Evolutionary conservation across 345 rosid species (phyloP).

Genomic region (Citrus maxima): DNA sequence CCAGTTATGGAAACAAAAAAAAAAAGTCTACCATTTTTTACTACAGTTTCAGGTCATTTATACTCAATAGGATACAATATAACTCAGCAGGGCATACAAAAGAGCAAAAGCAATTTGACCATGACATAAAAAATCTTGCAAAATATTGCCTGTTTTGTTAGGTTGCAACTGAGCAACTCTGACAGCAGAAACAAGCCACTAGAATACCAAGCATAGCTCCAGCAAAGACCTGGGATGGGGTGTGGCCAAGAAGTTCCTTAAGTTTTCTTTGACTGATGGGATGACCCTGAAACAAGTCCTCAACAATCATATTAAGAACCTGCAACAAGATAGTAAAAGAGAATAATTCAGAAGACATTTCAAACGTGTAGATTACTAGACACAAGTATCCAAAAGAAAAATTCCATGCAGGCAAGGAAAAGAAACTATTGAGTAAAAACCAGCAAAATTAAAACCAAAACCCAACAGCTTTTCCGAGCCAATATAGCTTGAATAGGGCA

Average conservation of each 20-base stretch:
- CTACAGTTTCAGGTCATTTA: background rate
- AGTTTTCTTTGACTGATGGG: slow-evolving; percentile 91
- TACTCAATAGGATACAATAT: background rate
- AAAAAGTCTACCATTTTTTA: background rate
- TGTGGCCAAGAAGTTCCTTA: slow-evolving; percentile 90
- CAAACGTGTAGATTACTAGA: background rate
- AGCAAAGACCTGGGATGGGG: slow-evolving; percentile 83
- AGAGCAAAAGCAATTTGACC: slow-evolving; percentile 10
- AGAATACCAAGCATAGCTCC: slow-evolving; percentile 82
- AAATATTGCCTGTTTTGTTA: slow-evolving; percentile 29
- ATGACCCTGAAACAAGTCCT: slow-evolving; percentile 90
- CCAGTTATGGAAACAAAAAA: background rate
- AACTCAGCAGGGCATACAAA: slow-evolving; percentile 12
- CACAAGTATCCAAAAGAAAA: background rate
- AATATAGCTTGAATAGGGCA: background rate
- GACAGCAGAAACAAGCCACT: slow-evolving; percentile 72
- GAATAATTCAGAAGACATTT: background rate
- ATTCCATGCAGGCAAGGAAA: background rate
- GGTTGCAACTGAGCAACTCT: slow-evolving; percentile 51
- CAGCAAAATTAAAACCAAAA: background rate
- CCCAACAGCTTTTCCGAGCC: background rate
- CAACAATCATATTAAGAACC: slow-evolving; percentile 90
- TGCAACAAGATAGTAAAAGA: slow-evolving; percentile 16
- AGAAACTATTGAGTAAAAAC: background rate
- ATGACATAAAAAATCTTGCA: background rate